These are phyloP conservation scores for Volvox africanus DNA, from an alignment of 139 green algal species.

Conservation along the genomic window DNA sequence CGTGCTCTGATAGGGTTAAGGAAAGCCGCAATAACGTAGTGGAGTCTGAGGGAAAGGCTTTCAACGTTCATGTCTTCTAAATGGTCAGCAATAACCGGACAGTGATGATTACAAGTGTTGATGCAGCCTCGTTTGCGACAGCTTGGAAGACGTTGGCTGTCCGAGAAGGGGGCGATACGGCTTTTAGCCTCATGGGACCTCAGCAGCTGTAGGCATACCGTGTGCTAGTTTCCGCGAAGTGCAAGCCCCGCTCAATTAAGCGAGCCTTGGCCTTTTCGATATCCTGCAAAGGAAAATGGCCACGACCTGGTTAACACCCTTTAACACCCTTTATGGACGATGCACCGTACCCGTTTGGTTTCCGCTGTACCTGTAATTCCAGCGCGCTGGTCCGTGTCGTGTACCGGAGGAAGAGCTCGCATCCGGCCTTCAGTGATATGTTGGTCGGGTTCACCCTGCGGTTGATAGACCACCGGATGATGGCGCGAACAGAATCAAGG, in stretches of 20 bases:
- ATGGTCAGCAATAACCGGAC: too few species aligned
- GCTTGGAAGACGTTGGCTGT: too few species aligned
- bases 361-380: constrained; percentile 69
- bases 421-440: constrained; percentile 91
- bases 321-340: not conserved
- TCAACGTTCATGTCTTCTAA: too few species aligned
- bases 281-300: constrained; percentile 43
- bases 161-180: too few species aligned
- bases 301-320: not conserved
- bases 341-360: not conserved
- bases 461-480: too few species aligned
- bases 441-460: constrained; percentile 87
- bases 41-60: too few species aligned
- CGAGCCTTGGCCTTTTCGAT: constrained; percentile 81
- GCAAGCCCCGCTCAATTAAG: constrained; percentile 86
- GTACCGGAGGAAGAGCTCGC: constrained; percentile 96
- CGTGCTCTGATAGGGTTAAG: constrained; percentile 65
- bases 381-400: constrained; percentile 89
- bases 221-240: constrained; percentile 89
- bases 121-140: too few species aligned
- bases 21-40: constrained; percentile 7
- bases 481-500: too few species aligned
- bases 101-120: too few species aligned
- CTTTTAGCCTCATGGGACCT: too few species aligned
- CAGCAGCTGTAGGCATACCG: constrained; percentile 2